Evolutionary conservation across 768 basidiomycete species (phyloP).

Genomic region (Xerocomellus intermedius): DNA sequence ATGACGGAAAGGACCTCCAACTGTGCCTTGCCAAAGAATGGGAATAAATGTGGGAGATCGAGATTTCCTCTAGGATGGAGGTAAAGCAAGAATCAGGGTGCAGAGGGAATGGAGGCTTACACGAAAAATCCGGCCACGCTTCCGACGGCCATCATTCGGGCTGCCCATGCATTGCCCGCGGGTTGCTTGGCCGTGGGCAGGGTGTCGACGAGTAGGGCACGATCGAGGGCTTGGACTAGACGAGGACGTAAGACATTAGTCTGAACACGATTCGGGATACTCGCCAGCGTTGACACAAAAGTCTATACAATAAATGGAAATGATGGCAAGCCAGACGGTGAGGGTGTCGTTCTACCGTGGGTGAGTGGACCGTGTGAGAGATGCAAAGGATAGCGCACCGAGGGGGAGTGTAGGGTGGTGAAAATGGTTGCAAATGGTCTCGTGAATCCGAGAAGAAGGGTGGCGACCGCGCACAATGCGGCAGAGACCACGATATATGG

Average conservation of each 20-base stretch:
- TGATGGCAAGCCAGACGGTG: slow-evolving; percentile 74
- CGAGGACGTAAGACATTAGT: neutral
- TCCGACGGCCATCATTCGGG: slow-evolving; percentile 86
- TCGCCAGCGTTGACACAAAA: slow-evolving; percentile 56
- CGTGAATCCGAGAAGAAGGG: slow-evolving; percentile 84
- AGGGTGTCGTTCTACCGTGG: slow-evolving; percentile 52
- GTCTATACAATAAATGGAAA: slow-evolving; percentile 65
- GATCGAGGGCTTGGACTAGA: slow-evolving; percentile 83
- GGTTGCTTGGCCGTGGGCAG: slow-evolving; percentile 75
- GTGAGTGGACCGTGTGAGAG: neutral
- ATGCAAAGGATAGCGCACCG: slow-evolving; percentile 27
- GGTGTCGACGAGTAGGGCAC: slow-evolving; percentile 86
- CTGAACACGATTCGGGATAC: neutral
- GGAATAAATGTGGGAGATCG: slow-evolving; percentile 65
- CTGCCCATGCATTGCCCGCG: slow-evolving; percentile 92
- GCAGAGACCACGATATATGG: slow-evolving; percentile 81
- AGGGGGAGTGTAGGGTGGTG: slow-evolving; percentile 30
- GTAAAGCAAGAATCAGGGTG: neutral
- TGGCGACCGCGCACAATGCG: slow-evolving; percentile 62
- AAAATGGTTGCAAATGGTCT: slow-evolving; percentile 59
- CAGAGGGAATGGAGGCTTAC: slow-evolving; percentile 43
- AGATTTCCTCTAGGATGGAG: slow-evolving; percentile 63
- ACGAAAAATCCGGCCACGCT: slow-evolving; percentile 86
- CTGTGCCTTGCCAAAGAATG: slow-evolving; percentile 77
- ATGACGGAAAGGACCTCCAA: slow-evolving; percentile 79